These are phyloP conservation scores for Epichloe sp. DNA, from an alignment of 2,329 filamentous ascomycete genomes.

Conservation along the genomic window DNA sequence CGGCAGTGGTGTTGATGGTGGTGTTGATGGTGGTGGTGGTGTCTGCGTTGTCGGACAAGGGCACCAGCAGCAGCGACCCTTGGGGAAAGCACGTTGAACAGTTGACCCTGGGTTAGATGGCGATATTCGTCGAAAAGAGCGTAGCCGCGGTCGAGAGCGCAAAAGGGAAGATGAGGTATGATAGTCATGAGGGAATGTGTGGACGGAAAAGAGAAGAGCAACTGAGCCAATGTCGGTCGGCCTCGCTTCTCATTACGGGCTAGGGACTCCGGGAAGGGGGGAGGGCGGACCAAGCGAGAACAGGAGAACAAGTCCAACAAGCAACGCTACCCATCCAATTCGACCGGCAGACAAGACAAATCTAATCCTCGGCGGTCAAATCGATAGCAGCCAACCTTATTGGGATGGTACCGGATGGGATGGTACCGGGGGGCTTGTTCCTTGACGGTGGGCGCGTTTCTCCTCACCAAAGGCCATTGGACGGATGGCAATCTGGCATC, in stretches of 20 bases:
- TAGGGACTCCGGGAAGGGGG: background rate
- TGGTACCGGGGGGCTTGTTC: background rate
- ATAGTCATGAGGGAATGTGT: slow-evolving; percentile 28
- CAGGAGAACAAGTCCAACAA: background rate
- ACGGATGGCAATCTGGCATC: background rate
- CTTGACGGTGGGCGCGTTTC: background rate
- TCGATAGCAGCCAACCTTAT: background rate
- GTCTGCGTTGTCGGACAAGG: slow-evolving; percentile 25
- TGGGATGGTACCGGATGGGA: background rate
- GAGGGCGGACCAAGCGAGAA: background rate
- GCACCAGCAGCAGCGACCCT: slow-evolving; percentile 28
- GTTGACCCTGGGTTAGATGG: slow-evolving; percentile 24
- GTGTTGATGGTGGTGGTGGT: background rate
- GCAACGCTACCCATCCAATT: background rate
- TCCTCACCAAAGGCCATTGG: background rate
- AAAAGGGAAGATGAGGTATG: slow-evolving; percentile 32
- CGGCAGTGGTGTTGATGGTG: background rate
- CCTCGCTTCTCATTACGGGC: background rate
- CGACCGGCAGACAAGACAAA: background rate
- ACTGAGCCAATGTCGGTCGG: slow-evolving; percentile 8
- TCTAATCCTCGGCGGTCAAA: background rate
- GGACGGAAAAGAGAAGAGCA: slow-evolving; percentile 11
- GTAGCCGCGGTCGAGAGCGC: slow-evolving; percentile 32
- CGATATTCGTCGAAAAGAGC: slow-evolving; percentile 31
- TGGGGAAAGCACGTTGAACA: slow-evolving; percentile 29